Base-by-base conservation (phyloP, 2,329 filamentous ascomycete species). In the Beauveria asiatica region DNA sequence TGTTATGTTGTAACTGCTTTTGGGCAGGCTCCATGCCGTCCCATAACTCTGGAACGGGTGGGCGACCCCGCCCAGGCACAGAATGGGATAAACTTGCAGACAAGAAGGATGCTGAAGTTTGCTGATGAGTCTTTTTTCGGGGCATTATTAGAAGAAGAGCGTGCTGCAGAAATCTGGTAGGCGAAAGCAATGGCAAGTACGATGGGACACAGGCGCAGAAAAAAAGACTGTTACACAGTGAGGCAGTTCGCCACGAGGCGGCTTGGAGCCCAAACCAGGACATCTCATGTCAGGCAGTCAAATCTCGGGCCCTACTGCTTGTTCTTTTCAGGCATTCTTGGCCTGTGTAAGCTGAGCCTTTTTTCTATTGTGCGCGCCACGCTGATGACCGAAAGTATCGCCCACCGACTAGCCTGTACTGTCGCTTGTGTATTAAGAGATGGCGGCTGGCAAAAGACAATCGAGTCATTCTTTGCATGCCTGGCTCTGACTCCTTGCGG, bases 1-100 rank as follows among this genome's bases (percentile, higher is more conserved):
- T 37, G 33, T 13, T 16, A 16, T 6, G 11, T 37, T 37, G 33
- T 5, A 37, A 37, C 11, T 37, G 5, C 33, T 37, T 37, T n/a
- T n/a, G 25, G 7, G 23, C 46, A 27, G 17, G 39, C 42, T n/a
- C 53, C 53, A 45, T 56, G 5, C 10, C n/a, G 56, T 52, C 48
- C 56, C 56, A 59, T 59, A 51, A 50, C 56, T 59, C 48, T 59
- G 56, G 48, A 59, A 59, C 48, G 46, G 55, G 55, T 50, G 7
- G 16, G 5, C 17, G 55, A 51, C 55, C 42, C 53, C 19, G 13
- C 52, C 19, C 9, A 11, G 27, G 25, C 7, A 25, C 56, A 16
- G 48, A 42, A 23, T 41, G 21, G 17, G 25, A 25, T 25, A 41
- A 16, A 37, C 54, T 39, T 49, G 46, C 45, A 41, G 55, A 50